Percentiles rank a stretch among this genome's conserved stretches.
Conservation (phyloP, 495 filamentous ascomycete species). For the Penicillium angulare region DNA sequence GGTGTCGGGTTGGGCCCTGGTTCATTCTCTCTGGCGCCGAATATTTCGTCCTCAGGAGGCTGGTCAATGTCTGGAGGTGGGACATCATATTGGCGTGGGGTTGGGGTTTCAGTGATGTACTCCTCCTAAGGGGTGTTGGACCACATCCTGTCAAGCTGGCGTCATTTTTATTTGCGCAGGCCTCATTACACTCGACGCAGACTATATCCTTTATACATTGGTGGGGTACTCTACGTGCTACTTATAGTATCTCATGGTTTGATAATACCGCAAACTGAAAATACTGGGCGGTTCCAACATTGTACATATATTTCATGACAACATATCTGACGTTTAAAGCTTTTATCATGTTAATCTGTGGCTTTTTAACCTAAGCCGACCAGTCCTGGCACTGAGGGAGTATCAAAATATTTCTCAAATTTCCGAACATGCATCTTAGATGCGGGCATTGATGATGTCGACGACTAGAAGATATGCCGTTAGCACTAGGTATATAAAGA, state of each 20-base stretch:
- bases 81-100: conserved; percentile 54
- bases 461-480: conserved; percentile 44
- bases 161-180: too few species aligned
- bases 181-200: too few species aligned
- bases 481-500: conserved; percentile 8
- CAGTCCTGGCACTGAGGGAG: conserved; percentile 6
- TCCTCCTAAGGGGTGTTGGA: conserved; percentile 66
- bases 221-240: not conserved
- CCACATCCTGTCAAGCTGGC: not conserved
- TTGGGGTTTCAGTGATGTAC: conserved; percentile 89
- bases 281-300: conserved; percentile 19
- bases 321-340: conserved; percentile 28
- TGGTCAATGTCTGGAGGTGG: conserved; percentile 57
- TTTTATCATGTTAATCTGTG: conserved; percentile 15
- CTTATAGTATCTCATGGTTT: not conserved
- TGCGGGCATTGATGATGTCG: conserved; percentile 64
- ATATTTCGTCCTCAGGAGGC: conserved; percentile 22
- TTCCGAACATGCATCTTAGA: conserved; percentile 33
- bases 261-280: conserved; percentile 16
- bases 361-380: conserved; percentile 5
- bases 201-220: not conserved
- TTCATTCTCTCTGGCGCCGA: conserved; percentile 39
- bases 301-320: conserved; percentile 37
- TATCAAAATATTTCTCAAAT: conserved; percentile 17
- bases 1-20: conserved; percentile 69